phyloP scores from a whole-genome alignment of 1,284 basidiomycete species.

The Boletellus sp. region DNA sequence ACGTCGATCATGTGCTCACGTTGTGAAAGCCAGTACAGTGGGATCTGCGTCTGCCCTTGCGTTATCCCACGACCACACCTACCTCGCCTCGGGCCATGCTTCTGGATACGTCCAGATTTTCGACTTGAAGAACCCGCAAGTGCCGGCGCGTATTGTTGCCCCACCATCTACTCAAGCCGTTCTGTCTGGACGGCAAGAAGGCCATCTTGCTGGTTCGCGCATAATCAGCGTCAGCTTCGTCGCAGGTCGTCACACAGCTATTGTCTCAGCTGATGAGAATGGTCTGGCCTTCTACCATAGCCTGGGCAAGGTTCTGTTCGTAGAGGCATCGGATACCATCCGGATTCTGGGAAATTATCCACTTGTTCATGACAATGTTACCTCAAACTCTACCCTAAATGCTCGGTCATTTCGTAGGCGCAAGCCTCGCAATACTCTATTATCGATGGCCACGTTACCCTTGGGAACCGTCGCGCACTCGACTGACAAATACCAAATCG shows the following conservation, averaged over 20 bases:
- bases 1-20: slow-evolving; percentile 16
- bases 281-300: slow-evolving; percentile 96
- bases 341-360: slow-evolving; percentile 93
- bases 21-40: slow-evolving; percentile 49
- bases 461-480: slow-evolving; percentile 74
- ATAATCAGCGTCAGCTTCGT: slow-evolving; percentile 89
- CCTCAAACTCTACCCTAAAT: slow-evolving; percentile 15
- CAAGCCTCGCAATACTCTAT: slow-evolving; percentile 59
- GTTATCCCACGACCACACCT: slow-evolving; percentile 92
- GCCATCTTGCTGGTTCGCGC: slow-evolving; percentile 83
- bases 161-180: slow-evolving; percentile 70
- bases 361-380: slow-evolving; percentile 3
- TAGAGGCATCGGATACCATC: slow-evolving; percentile 92
- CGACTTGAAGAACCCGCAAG: slow-evolving; percentile 68
- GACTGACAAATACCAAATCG: slow-evolving; percentile 81
- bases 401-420: slow-evolving; percentile 34
- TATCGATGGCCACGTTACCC: slow-evolving; percentile 81
- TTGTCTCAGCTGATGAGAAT: slow-evolving; percentile 87
- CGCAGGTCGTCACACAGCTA: slow-evolving; percentile 90
- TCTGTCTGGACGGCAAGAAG: slow-evolving; percentile 84
- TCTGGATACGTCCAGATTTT: slow-evolving; percentile 87
- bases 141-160: slow-evolving; percentile 65
- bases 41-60: slow-evolving; percentile 90
- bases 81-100: slow-evolving; percentile 85
- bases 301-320: slow-evolving; percentile 91